phyloP scores from a whole-genome alignment of 192 early-diverging fungal species.

The Coemansia aciculifera region DNA sequence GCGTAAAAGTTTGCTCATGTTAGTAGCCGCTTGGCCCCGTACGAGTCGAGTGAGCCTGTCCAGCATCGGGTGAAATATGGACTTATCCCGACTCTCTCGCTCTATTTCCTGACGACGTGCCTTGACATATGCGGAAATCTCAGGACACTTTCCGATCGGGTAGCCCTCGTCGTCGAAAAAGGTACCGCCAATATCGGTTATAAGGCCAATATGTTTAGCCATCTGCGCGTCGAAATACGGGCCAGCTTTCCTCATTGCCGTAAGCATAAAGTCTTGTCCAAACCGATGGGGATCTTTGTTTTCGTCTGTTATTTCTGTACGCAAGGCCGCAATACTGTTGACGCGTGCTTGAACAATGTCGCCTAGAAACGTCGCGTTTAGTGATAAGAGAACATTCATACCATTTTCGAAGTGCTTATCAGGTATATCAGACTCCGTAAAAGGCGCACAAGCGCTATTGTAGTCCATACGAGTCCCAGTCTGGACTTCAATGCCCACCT shows the following conservation, averaged over 20 bases:
- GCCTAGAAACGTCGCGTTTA: slow-evolving; percentile 58
- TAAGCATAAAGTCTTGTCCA: not conserved
- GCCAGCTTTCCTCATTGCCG: not conserved
- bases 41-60: not conserved
- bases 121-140: not conserved
- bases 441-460: slow-evolving; percentile 58
- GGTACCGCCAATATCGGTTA: not conserved
- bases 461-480: slow-evolving; percentile 62
- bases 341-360: slow-evolving; percentile 56
- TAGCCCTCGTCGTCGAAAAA: not conserved
- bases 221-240: not conserved
- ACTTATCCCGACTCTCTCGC: slow-evolving; percentile 1
- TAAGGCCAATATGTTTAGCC: not conserved
- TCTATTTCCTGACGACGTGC: slow-evolving; percentile 11
- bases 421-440: slow-evolving; percentile 57
- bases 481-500: slow-evolving; percentile 58
- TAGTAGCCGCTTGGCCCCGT: not conserved
- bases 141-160: not conserved
- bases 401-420: slow-evolving; percentile 61
- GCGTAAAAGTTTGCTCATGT: not conserved
- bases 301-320: not conserved
- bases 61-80: not conserved
- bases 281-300: not conserved
- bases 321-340: slow-evolving; percentile 6
- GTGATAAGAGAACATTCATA: slow-evolving; percentile 50